Evolutionary conservation across 2,329 filamentous ascomycete species (phyloP).

Genomic region (Nemania bipapillata): DNA sequence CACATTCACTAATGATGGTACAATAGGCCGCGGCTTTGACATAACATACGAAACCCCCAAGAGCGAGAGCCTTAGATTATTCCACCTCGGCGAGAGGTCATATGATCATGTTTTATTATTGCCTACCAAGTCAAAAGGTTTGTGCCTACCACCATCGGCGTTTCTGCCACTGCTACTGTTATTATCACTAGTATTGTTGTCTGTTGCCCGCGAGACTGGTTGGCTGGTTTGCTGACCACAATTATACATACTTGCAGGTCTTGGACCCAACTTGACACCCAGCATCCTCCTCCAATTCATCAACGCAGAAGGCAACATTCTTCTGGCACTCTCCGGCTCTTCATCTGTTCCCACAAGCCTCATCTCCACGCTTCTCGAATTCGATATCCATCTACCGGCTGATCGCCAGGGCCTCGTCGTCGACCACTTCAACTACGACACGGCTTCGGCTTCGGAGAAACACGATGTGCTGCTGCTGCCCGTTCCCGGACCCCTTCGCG

Average conservation of each 20-base stretch:
- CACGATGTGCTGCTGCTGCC: constrained; percentile 89
- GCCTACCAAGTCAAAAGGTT: constrained; percentile 90
- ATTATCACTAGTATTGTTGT: not conserved
- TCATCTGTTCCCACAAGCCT: constrained; percentile 76
- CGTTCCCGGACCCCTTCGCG: constrained; percentile 70
- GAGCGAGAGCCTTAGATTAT: constrained; percentile 78
- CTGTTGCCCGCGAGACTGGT: not conserved
- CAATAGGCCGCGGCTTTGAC: constrained; percentile 80
- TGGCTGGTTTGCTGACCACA: constrained; percentile 13
- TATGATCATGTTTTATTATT: constrained; percentile 93
- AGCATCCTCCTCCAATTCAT: constrained; percentile 89
- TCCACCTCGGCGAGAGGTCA: constrained; percentile 84
- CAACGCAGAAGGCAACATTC: constrained; percentile 89
- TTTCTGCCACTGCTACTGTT: not conserved
- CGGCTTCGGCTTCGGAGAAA: constrained; percentile 76
- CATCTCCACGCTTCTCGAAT: constrained; percentile 81
- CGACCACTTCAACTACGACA: constrained; percentile 96
- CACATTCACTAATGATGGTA: constrained; percentile 23
- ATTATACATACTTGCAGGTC: constrained; percentile 62
- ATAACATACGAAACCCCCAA: constrained; percentile 86
- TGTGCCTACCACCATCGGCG: constrained; percentile 32
- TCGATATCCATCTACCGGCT: constrained; percentile 86
- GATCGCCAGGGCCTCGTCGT: constrained; percentile 88
- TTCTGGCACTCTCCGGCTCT: constrained; percentile 82
- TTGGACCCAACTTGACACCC: constrained; percentile 88